phyloP scores from a whole-genome alignment of 179 eudicot genomes.

The Silene vulgaris region DNA sequence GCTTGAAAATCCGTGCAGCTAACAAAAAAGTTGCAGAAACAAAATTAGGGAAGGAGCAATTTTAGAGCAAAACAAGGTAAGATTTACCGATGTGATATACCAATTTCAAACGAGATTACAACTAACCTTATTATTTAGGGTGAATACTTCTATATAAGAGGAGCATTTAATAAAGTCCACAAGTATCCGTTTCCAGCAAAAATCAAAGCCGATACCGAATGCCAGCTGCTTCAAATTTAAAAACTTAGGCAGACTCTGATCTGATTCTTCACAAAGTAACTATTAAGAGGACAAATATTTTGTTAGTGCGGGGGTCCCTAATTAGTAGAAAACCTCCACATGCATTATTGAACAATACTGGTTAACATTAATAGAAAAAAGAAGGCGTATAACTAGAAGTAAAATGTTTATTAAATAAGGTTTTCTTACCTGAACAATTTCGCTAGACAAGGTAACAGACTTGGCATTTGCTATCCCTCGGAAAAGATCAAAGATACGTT shows the following conservation, averaged over 20 bases:
- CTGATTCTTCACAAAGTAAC: conserved; percentile 15
- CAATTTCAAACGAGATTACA: neutral
- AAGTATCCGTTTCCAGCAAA: conserved; percentile 23
- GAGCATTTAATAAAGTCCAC: conserved; percentile 23
- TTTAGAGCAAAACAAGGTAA: neutral
- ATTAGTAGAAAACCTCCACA: conserved; percentile 9
- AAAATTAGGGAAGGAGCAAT: neutral
- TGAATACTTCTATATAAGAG: conserved; percentile 19
- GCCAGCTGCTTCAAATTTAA: conserved; percentile 16
- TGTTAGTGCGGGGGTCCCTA: neutral
- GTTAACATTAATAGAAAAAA: neutral
- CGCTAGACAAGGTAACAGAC: conserved; percentile 19
- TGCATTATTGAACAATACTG: neutral
- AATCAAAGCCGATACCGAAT: conserved; percentile 24
- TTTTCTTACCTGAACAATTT: conserved; percentile 22
- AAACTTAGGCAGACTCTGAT: conserved; percentile 23
- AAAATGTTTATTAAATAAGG: neutral
- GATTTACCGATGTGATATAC: neutral
- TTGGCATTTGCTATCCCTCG: conserved; percentile 20
- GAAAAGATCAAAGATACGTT: conserved; percentile 23
- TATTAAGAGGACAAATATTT: neutral
- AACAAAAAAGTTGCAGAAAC: neutral
- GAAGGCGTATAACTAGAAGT: neutral
- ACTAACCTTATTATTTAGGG: conserved; percentile 27
- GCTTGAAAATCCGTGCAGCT: conserved; percentile 19